Evolutionary conservation across 2,329 filamentous ascomycete species (phyloP), one percentile per base, ranked within the genome.

Genomic region (Penicillium sp.): DNA sequence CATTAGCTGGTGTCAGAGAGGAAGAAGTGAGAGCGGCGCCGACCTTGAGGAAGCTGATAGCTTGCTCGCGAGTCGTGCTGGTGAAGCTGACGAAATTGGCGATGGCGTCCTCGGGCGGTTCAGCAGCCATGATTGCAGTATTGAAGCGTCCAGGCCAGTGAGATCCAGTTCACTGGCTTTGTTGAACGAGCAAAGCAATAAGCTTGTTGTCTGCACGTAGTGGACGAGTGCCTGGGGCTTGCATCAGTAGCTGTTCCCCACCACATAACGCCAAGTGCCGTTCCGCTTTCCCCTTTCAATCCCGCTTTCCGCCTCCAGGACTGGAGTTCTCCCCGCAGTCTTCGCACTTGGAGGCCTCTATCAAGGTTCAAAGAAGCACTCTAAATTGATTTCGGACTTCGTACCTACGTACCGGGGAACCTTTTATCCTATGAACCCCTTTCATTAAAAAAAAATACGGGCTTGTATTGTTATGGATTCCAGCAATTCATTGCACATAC

Each of bases 1-100:
- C 2, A n/a, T 72, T 56, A 71, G 65, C 25, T 34, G n/a, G 14
- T 15, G 17, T 11, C 8, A 12, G 14, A 34, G 25, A 22, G 49
- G 10, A 17, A 20, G n/a, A 31, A 14, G 22, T 25, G 47, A 17
- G 20, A 12, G n/a, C 38, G 41, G 17, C 14, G 37, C 57, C 31
- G 54, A 79, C 78, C 71, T 77, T 77, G 34, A 80, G 65, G 59
- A 78, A 79, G 54, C 61, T 68, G 60, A 78, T 70, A 10, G 78
- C 78, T 60, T 76, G 71, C 38, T 76, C 72, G 52, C 75, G 75
- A 8, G 73, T 70, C 4, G 76, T 71, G 61, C 73, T 75, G 38
- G 76, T 79, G 63, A 79, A 75, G 67, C 64, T 73, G 59, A 77
- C 71, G 59, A 80, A 79, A 63, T 72, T 75, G 31, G 67, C 54